Conservation (phyloP, 768 basidiomycete species). For the Trametes meyenii region DNA sequence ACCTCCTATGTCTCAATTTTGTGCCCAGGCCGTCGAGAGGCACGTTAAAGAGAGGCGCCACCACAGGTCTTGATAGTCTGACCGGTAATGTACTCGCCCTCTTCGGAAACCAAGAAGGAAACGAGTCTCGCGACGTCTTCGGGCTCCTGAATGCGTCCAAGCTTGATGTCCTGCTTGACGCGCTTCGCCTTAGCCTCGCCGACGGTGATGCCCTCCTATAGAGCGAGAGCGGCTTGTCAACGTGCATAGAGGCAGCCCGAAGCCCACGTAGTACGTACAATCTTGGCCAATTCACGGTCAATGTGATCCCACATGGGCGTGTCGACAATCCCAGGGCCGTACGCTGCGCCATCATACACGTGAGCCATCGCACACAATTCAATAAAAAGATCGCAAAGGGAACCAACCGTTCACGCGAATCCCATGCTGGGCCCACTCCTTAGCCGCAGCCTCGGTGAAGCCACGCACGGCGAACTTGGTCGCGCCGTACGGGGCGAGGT, state of each 20-base stretch:
- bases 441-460: conserved; percentile 38
- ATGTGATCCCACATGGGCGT: conserved; percentile 40
- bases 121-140: conserved; percentile 40
- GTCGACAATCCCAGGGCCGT: conserved; percentile 37
- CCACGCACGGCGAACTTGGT: conserved; percentile 40
- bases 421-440: conserved; percentile 37
- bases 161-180: conserved; percentile 34
- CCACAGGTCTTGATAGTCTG: conserved; percentile 38
- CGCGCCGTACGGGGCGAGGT: conserved; percentile 36
- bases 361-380: not conserved
- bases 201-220: conserved; percentile 31
- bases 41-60: conserved; percentile 31
- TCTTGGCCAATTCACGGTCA: conserved; percentile 33
- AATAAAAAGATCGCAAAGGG: too few relatives aligned
- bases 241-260: not conserved
- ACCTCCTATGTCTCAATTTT: not conserved
- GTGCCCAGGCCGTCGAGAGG: not conserved
- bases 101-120: conserved; percentile 37
- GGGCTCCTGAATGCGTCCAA: conserved; percentile 36
- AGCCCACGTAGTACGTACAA: conserved; percentile 23
- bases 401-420: conserved; percentile 37
- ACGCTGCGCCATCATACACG: conserved; percentile 21
- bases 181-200: conserved; percentile 35
- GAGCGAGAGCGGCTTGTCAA: not conserved
- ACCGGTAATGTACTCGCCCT: conserved; percentile 38